Percentiles rank a stretch among this genome's conserved stretches.
These are phyloP conservation scores for Powellomyces hirtus DNA, from an alignment of 192 early-diverging fungal genomes.

Conservation along the genomic window DNA sequence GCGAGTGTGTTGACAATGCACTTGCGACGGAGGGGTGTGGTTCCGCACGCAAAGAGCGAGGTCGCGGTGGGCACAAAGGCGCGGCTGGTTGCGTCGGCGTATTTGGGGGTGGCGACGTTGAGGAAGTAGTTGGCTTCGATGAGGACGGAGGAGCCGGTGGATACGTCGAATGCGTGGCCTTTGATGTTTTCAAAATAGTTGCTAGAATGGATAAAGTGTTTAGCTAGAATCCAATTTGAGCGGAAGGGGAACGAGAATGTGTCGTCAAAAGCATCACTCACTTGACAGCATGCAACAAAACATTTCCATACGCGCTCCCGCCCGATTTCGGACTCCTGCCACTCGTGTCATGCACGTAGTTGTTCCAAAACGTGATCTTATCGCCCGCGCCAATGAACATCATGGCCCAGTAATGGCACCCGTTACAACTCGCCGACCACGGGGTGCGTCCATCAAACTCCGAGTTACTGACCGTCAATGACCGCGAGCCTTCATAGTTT, in stretches of 20 bases:
- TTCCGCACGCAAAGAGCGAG: too few species aligned
- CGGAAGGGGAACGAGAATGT: too few species aligned
- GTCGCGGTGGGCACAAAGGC: too few species aligned
- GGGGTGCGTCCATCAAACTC: neutral
- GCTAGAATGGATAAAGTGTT: too few species aligned
- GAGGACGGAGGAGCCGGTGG: neutral
- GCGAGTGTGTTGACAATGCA: too few species aligned
- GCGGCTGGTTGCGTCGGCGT: too few species aligned
- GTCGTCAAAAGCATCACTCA: too few species aligned
- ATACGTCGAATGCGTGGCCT: neutral
- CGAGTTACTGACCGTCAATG: neutral
- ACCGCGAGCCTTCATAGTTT: neutral
- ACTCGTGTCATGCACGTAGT: neutral
- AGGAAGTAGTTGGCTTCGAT: neutral
- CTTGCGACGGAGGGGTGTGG: too few species aligned
- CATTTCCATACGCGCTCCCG: too few species aligned
- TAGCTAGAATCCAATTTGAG: too few species aligned
- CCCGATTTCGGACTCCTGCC: neutral
- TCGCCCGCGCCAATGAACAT: neutral
- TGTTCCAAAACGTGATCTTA: neutral
- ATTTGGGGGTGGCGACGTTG: neutral
- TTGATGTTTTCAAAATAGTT: neutral
- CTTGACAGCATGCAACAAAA: too few species aligned
- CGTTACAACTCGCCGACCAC: neutral
- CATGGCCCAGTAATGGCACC: neutral